A percentile compares a stretch with the other conserved stretches of the same genome.
Evolutionary conservation across 768 basidiomycete genomes (phyloP).

Genomic region (Collybia nuda): DNA sequence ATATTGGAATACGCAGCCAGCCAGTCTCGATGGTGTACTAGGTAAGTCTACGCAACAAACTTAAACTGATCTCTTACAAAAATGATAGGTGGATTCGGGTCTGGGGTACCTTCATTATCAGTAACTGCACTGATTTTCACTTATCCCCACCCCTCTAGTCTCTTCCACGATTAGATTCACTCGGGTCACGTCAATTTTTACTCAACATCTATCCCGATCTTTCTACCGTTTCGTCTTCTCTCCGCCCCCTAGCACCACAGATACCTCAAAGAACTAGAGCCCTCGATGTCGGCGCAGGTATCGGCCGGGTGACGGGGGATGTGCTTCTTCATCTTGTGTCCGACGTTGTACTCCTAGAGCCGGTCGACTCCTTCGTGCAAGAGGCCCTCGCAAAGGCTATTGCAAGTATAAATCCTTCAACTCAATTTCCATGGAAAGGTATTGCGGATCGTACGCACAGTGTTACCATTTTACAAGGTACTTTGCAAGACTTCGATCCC

Average conservation of each 20-base stretch:
- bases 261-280: conserved; percentile 52
- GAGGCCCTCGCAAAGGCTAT: conserved; percentile 56
- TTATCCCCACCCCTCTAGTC: conserved; percentile 44
- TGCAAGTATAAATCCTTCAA: conserved; percentile 23
- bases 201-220: conserved; percentile 80
- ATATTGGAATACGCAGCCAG: conserved; percentile 85
- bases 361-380: conserved; percentile 74
- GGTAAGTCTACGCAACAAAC: conserved; percentile 37
- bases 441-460: conserved; percentile 63
- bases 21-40: conserved; percentile 85
- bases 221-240: conserved; percentile 71
- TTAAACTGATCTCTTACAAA: conserved; percentile 1
- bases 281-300: conserved; percentile 91
- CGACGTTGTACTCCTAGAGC: conserved; percentile 89
- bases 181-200: conserved; percentile 87
- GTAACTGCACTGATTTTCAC: conserved; percentile 11
- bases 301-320: conserved; percentile 88
- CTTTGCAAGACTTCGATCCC: conserved; percentile 84
- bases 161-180: conserved; percentile 86
- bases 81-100: conserved; percentile 37
- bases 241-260: conserved; percentile 46
- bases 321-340: conserved; percentile 88
- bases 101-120: conserved; percentile 41
- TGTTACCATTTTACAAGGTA: conserved; percentile 76
- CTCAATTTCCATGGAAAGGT: conserved; percentile 58